Conservation (phyloP, 257 asterid genomes). For the Rauvolfia tetraphylla region DNA sequence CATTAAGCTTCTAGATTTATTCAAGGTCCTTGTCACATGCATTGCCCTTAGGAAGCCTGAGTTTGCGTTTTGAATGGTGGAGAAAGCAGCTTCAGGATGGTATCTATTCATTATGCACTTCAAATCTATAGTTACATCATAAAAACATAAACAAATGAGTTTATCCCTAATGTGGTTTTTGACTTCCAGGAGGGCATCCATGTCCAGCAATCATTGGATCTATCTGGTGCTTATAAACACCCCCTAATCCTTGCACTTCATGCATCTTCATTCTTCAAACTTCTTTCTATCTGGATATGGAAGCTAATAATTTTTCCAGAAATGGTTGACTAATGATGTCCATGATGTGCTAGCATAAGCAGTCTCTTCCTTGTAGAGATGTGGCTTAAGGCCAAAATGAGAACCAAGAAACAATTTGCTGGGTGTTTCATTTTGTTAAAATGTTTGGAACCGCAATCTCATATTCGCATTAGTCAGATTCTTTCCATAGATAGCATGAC, state of each 20-base stretch:
- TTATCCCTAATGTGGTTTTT: background rate
- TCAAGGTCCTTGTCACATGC: background rate
- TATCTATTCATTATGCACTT: background rate
- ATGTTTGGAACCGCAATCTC: background rate
- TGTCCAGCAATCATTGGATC: background rate
- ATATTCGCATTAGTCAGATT: too few species aligned
- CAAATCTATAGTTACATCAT: background rate
- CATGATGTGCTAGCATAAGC: background rate
- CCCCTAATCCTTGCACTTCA: background rate
- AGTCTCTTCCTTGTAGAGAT: background rate
- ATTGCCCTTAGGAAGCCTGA: background rate
- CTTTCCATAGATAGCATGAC: background rate
- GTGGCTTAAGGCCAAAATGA: background rate
- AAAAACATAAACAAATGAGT: background rate
- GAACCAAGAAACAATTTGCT: background rate
- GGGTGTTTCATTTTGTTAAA: background rate
- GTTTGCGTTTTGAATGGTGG: background rate
- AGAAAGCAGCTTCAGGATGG: conserved; percentile 1
- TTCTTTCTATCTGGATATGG: background rate
- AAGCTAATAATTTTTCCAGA: background rate
- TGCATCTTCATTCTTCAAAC: background rate
- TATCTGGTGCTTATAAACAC: background rate
- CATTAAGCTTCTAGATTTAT: background rate
- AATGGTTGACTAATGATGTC: background rate
- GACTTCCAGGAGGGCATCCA: background rate